Percentiles rank a stretch among this genome's conserved stretches.
Evolutionary conservation across 1,284 basidiomycete genomes (phyloP).

Genomic region (Ustilago nuda): DNA sequence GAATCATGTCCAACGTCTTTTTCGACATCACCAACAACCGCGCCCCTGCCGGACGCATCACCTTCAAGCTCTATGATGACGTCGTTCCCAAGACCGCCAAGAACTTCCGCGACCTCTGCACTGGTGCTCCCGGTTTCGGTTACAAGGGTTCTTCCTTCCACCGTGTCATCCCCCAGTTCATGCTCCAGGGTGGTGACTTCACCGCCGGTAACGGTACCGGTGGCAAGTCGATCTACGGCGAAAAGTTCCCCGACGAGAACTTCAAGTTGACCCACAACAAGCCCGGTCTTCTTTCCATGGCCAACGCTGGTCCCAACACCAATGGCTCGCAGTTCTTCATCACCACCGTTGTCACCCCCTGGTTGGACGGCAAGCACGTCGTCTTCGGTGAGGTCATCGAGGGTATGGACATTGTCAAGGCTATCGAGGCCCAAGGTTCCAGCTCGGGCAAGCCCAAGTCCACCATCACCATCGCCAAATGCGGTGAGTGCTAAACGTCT

Average conservation of each 20-base stretch:
- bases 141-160: constrained; percentile 79
- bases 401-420: constrained; percentile 66
- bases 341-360: constrained; percentile 70
- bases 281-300: constrained; percentile 62
- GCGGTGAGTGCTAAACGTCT: constrained; percentile 60
- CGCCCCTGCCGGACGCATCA: constrained; percentile 64
- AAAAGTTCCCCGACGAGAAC: constrained; percentile 63
- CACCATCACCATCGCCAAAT: constrained; percentile 66
- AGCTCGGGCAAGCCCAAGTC: constrained; percentile 60
- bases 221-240: constrained; percentile 68
- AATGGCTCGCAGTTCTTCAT: constrained; percentile 69
- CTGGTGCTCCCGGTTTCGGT: constrained; percentile 77
- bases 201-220: constrained; percentile 68
- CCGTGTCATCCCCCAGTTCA: constrained; percentile 76
- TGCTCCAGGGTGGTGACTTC: constrained; percentile 70
- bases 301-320: constrained; percentile 71
- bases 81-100: constrained; percentile 66
- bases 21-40: constrained; percentile 76
- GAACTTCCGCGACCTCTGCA: constrained; percentile 67
- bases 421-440: constrained; percentile 64
- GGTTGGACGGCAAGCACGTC: constrained; percentile 91
- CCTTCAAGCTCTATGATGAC: constrained; percentile 65
- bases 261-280: constrained; percentile 64
- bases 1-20: constrained; percentile 74
- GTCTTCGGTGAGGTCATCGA: constrained; percentile 85